phyloP scores from a whole-genome alignment of 768 basidiomycete genomes.

The Tulasnella sp. region DNA sequence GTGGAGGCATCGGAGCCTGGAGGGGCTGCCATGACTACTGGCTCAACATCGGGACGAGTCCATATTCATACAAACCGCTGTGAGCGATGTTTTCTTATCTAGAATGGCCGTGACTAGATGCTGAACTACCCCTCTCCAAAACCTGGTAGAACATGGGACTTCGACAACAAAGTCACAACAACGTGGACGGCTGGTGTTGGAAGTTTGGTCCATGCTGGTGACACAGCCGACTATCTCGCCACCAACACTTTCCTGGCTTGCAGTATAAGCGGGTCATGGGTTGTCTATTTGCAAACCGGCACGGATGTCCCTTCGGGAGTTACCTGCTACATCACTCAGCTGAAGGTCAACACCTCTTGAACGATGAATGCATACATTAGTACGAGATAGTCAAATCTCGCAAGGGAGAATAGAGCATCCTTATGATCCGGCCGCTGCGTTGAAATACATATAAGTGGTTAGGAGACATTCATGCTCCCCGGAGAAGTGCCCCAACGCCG shows the following conservation, averaged over 20 bases:
- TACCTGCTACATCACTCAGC: background rate
- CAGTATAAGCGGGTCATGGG: background rate
- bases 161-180: background rate
- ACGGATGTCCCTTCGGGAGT: background rate
- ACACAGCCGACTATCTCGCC: background rate
- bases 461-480: no score
- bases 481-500: no score
- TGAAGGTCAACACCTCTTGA: background rate
- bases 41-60: background rate
- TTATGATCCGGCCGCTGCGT: no score
- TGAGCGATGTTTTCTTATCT: background rate
- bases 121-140: background rate
- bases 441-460: no score
- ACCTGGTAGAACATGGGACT: background rate
- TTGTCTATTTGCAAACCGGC: slow-evolving; percentile 1
- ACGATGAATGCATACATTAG: background rate
- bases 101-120: background rate
- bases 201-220: background rate
- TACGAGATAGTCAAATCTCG: background rate
- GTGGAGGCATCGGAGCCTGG: background rate
- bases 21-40: background rate
- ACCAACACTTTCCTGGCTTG: background rate
- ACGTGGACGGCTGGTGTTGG: background rate
- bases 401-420: background rate
- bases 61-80: background rate